phyloP scores from a whole-genome alignment of 2,329 filamentous ascomycete species.

The Paecilomyces formosus region DNA sequence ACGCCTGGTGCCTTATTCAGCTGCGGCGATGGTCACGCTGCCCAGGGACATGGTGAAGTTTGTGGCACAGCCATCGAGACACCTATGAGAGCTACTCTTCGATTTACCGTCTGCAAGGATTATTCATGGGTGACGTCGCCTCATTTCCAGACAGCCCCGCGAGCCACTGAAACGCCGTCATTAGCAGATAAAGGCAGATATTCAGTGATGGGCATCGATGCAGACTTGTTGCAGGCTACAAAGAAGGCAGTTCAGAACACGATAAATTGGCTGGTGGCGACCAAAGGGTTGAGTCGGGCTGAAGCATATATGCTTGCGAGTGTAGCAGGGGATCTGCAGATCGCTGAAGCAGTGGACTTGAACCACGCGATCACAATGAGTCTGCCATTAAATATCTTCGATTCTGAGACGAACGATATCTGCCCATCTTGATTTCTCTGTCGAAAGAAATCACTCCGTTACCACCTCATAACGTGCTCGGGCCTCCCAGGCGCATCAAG shows the following conservation, averaged over 20 bases:
- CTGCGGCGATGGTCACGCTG: conserved; percentile 49
- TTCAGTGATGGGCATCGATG: conserved; percentile 41
- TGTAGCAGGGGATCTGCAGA: conserved; percentile 44
- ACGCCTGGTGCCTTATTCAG: conserved; percentile 46
- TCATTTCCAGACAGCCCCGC: conserved; percentile 38
- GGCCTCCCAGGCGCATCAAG: not conserved
- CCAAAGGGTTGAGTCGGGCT: conserved; percentile 37
- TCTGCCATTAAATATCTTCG: conserved; percentile 44
- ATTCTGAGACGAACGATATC: conserved; percentile 3
- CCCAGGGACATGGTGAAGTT: conserved; percentile 49
- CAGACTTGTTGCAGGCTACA: conserved; percentile 42
- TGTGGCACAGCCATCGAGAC: conserved; percentile 53
- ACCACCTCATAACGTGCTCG: not conserved
- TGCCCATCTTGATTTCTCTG: not conserved
- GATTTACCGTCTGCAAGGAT: conserved; percentile 42
- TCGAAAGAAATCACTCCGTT: not conserved
- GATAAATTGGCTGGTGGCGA: conserved; percentile 42
- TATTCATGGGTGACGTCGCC: conserved; percentile 42
- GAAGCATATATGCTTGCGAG: conserved; percentile 49
- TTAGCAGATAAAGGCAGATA: conserved; percentile 35
- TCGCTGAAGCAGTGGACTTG: conserved; percentile 49
- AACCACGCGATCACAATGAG: conserved; percentile 46
- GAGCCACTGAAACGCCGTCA: conserved; percentile 13
- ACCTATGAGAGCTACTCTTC: conserved; percentile 42
- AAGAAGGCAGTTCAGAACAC: conserved; percentile 42